A percentile compares a stretch with the other conserved stretches of the same genome.
These are phyloP conservation scores for Stachybotrys chlorohalonatus DNA, from an alignment of 2,329 filamentous ascomycete genomes.

Conservation along the genomic window DNA sequence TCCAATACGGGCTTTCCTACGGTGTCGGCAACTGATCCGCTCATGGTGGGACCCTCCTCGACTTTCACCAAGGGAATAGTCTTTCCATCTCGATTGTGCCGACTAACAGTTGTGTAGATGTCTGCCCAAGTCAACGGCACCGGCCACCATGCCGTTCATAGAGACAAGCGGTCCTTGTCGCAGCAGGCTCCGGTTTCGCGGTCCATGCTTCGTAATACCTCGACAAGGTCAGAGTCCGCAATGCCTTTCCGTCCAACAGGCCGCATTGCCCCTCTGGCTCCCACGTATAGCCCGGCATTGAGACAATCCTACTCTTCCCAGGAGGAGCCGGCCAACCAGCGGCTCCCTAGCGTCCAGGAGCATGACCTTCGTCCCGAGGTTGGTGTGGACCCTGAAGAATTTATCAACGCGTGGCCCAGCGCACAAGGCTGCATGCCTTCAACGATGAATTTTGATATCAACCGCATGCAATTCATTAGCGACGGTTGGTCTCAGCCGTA, in stretches of 20 bases:
- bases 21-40: background rate
- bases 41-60: background rate
- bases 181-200: constrained; percentile 21
- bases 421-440: constrained; percentile 15
- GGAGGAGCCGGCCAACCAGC: constrained; percentile 19
- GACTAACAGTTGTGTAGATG: background rate
- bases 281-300: constrained; percentile 11
- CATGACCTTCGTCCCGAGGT: constrained; percentile 17
- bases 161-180: constrained; percentile 13
- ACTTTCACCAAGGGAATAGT: background rate
- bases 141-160: background rate
- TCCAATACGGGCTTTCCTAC: background rate
- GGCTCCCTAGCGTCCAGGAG: constrained; percentile 28
- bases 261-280: constrained; percentile 20
- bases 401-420: constrained; percentile 21
- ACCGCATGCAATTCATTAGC: background rate
- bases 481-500: constrained; percentile 13
- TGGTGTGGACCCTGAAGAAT: constrained; percentile 29
- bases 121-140: too few species aligned
- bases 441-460: constrained; percentile 4
- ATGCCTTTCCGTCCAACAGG: constrained; percentile 27
- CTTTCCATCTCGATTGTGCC: background rate
- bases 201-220: constrained; percentile 35
- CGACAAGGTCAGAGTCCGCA: constrained; percentile 28
- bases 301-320: constrained; percentile 20